phyloP scores from a whole-genome alignment of 2,329 filamentous ascomycete genomes.

The Tolypocladium amazonense region DNA sequence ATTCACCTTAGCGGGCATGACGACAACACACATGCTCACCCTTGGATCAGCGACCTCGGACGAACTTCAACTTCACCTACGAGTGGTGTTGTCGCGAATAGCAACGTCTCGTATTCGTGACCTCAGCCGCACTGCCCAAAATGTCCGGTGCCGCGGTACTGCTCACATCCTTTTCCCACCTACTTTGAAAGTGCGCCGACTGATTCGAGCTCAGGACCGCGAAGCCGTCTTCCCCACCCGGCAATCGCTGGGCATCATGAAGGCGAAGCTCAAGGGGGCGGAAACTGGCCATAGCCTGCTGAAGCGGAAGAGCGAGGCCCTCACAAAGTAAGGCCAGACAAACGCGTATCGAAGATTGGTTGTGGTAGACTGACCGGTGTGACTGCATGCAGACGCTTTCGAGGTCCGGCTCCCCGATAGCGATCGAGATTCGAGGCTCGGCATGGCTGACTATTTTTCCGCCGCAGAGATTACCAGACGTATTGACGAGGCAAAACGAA shows the following conservation, averaged over 20 bases:
- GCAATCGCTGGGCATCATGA: constrained; percentile 95
- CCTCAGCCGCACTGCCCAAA: constrained; percentile 1
- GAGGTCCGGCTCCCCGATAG: constrained; percentile 44
- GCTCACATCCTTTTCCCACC: neutral
- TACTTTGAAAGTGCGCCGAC: neutral
- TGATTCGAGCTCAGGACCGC: constrained; percentile 52
- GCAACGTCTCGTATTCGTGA: neutral
- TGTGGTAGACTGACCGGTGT: constrained; percentile 1
- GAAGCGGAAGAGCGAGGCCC: constrained; percentile 94
- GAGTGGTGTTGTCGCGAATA: neutral
- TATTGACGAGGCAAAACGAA: constrained; percentile 97
- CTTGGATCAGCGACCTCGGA: neutral
- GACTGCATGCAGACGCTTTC: constrained; percentile 58
- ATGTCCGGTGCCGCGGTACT: constrained; percentile 23
- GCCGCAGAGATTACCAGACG: constrained; percentile 78
- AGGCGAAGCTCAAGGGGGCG: constrained; percentile 90
- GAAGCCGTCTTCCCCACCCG: constrained; percentile 97
- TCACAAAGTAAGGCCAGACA: constrained; percentile 69
- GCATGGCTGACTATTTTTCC: constrained; percentile 4
- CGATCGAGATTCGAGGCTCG: neutral
- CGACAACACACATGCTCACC: neutral
- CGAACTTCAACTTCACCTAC: neutral
- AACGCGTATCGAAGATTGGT: constrained; percentile 12
- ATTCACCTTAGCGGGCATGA: neutral
- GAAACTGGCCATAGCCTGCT: constrained; percentile 87